phyloP scores from a whole-genome alignment of 352 stramenopile genomes.

The Phytophthora foliorum region DNA sequence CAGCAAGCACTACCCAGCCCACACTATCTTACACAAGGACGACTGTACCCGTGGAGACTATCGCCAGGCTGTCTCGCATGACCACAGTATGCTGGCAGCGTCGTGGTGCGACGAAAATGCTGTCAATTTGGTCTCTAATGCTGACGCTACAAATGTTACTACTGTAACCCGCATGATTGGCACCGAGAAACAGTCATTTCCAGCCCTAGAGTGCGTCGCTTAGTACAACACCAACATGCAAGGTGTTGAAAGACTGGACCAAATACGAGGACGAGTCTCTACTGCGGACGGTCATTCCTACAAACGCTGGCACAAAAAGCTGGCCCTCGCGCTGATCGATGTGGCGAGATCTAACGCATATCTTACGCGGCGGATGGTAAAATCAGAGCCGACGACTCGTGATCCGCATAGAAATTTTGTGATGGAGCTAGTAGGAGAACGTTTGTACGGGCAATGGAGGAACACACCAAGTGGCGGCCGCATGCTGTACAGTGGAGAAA shows the following conservation, averaged over 20 bases:
- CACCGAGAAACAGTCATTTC: not conserved
- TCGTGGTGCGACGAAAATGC: slow-evolving; percentile 43
- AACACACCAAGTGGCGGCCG: slow-evolving; percentile 1
- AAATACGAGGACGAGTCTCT: slow-evolving; percentile 3
- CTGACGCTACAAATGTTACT: slow-evolving; percentile 29
- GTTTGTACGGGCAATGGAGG: slow-evolving; percentile 2
- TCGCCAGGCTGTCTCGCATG: slow-evolving; percentile 14
- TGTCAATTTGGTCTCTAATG: too few relatives aligned
- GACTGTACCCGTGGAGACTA: too few relatives aligned
- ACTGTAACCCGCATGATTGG: slow-evolving; percentile 17
- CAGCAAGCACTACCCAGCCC: too few relatives aligned
- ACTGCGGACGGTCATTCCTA: slow-evolving; percentile 2
- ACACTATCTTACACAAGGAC: too few relatives aligned
- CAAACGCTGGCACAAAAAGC: slow-evolving; percentile 7
- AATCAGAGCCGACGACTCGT: not conserved
- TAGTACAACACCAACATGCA: too few relatives aligned
- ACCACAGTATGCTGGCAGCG: slow-evolving; percentile 19
- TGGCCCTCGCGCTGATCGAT: slow-evolving; percentile 4
- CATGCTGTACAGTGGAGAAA: slow-evolving; percentile 4
- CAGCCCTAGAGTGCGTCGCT: not conserved
- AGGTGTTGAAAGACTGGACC: slow-evolving; percentile 3
- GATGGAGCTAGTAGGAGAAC: not conserved
- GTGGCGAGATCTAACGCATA: slow-evolving; percentile 1
- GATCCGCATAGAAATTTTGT: not conserved
- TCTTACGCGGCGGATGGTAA: not conserved